Base-by-base conservation (phyloP, 75 land plant species). In the Picea sitchensis region DNA sequence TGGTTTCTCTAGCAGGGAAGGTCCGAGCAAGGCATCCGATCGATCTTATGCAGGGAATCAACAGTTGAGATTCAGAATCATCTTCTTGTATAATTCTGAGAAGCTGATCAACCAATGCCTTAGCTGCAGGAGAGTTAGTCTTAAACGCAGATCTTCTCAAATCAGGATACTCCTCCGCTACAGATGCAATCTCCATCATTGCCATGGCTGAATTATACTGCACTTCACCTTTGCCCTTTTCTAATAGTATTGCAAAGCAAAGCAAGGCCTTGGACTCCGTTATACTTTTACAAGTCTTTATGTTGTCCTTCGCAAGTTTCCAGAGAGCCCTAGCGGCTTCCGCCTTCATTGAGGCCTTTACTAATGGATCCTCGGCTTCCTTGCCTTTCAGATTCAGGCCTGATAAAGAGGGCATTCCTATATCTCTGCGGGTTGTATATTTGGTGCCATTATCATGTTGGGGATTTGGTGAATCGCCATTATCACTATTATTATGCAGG, bases 161-260 rank as follows among this genome's bases (percentile, higher is more conserved):
- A 21, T 91, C 94, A 2, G 86, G 32, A 51, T 94, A 79, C 47
- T 84, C 41, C 78, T 93, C 98, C 3, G 94, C 96, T 12, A 92
- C 92, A 0, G 91, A 88, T 1, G 90, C 83, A 61, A 95, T 93
- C 79, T 94, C 98, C 92, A 88, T 87, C 59, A 93, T 81, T 4
- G 96, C 96, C 96, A 95, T 91, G 80, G 90, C 94, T 2, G 98
- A 91, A 78, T 91, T 90, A 61, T 61, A 80, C 83, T 88, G 86
- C 32, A 94, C 88, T 13, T 88, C 90, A 1, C 87, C 94, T 14
- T 72, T 30, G 0, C 86, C 90, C 47, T 91, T 87, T 74, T 95
- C 96, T 36, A 95, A 82, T 20, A 95, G 77, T 34, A 93, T 85
- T 2, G 96, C 94, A 76, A 95, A 89, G 80, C 96, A 95, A 26